Base-by-base conservation (phyloP, 2,329 filamentous ascomycete species). In the Plectosphaerella cucumerina region DNA sequence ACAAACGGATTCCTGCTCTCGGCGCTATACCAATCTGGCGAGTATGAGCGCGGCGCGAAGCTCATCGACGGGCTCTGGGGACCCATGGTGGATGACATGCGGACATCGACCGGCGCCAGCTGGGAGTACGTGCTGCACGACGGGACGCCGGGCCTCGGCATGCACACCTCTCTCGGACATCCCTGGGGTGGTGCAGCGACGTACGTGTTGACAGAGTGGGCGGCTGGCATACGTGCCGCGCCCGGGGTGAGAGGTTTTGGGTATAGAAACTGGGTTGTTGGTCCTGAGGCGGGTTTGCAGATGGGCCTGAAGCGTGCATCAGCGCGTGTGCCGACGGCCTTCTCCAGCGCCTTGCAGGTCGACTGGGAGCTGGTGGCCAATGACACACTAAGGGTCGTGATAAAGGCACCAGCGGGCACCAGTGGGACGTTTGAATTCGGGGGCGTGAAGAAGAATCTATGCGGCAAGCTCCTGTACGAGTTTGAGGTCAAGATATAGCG, bases 131-230 rank as follows among this genome's bases (percentile, higher is more conserved):
- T 74, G 1, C 62, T 65, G 37, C 62, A 66, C 0, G 61, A 69
- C 22, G 65, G 66, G 2, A 59, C 60, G 1, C 73, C 74, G 0
- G 73, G 71, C 0, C 60, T 76, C 1, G 64, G 64, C 11, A 53
- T 70, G 0, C 76, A 67, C 56, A 77, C 74, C 1, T 71, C 67
- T 41, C 57, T 73, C 1, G 60, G 63, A 1, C 73, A 76, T 52
- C 71, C 72, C 0, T 76, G 72, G 73, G 68, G 71, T 31, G 70
- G 66, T 1, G 72, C 71, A 6, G 68, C 72, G 2, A 75, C 72
- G 8, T 76, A 75, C 44, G 56, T 76, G 3, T 49, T 76, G 14
- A 73, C 62, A 2, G 64, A 70, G 35, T 69, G 63, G 54, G 59
- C 64, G 6, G 53, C 62, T 4, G 66, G 66, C 0, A 46, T 69